phyloP scores from a whole-genome alignment of 345 rosid genomes.

The Ceriops zippeliana region DNA sequence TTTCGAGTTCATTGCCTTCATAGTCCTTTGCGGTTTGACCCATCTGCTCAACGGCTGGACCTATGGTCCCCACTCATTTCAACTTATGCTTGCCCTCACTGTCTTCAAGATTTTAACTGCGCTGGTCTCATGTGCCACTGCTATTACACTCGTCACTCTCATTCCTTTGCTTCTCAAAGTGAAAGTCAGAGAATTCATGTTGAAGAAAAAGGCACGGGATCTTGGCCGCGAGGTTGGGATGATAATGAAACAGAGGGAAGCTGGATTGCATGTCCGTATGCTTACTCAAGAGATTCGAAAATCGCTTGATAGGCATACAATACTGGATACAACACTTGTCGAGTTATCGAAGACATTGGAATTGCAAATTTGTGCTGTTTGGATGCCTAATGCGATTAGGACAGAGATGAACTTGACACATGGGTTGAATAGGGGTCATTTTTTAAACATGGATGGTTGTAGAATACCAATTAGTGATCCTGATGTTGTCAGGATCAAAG shows the following conservation, averaged over 20 bases:
- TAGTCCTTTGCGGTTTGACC: conserved; percentile 95
- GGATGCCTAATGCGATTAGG: conserved; percentile 77
- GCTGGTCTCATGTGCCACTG: conserved; percentile 90
- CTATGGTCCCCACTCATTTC: conserved; percentile 73
- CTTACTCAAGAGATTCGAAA: conserved; percentile 95
- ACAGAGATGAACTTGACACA: conserved; percentile 73
- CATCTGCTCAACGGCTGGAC: conserved; percentile 96
- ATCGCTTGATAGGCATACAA: conserved; percentile 78
- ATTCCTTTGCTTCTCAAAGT: conserved; percentile 90
- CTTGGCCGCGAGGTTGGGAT: conserved; percentile 91
- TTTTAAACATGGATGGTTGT: conserved; percentile 25
- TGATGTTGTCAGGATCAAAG: conserved; percentile 59
- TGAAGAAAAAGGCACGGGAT: conserved; percentile 87
- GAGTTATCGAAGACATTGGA: conserved; percentile 85
- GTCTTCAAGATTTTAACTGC: conserved; percentile 92
- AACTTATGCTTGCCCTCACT: conserved; percentile 82
- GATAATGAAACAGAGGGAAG: conserved; percentile 82
- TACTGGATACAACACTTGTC: conserved; percentile 80
- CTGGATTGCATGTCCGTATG: conserved; percentile 82
- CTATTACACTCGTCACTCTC: conserved; percentile 82
- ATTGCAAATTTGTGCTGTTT: conserved; percentile 85
- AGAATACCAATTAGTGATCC: conserved; percentile 59
- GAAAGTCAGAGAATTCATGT: conserved; percentile 86
- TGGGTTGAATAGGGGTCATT: conserved; percentile 50
- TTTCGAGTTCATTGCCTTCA: conserved; percentile 87